Percentiles rank a stretch among this genome's conserved stretches.
Evolutionary conservation across 495 filamentous ascomycete genomes (phyloP).

Genomic region (Apiosordaria backusii): DNA sequence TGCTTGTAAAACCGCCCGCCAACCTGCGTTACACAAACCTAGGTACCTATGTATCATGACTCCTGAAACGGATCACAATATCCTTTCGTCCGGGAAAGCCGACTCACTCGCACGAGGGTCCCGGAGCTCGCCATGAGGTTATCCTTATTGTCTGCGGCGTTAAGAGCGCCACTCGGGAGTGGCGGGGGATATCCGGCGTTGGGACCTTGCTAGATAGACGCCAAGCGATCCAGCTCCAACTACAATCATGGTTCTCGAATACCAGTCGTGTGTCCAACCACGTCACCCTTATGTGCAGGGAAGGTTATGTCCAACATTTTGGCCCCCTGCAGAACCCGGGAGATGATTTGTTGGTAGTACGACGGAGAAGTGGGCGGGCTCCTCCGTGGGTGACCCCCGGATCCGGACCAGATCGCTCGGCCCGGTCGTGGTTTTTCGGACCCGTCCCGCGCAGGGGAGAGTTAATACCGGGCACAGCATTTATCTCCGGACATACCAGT

Average conservation of each 20-base stretch:
- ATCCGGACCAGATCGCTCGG: conserved; percentile 3
- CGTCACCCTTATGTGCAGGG: neutral
- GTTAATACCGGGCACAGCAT: neutral
- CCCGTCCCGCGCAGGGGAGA: neutral
- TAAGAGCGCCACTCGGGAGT: neutral
- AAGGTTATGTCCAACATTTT: neutral
- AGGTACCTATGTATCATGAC: neutral
- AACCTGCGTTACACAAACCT: neutral
- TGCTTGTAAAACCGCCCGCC: neutral
- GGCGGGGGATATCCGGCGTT: neutral
- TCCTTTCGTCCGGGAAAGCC: neutral
- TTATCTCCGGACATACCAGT: neutral
- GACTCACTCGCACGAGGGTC: neutral
- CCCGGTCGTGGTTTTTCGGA: neutral
- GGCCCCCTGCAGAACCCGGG: neutral
- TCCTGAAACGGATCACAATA: neutral
- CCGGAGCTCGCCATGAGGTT: neutral
- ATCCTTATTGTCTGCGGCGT: neutral
- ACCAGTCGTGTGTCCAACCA: neutral
- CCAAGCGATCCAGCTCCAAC: neutral
- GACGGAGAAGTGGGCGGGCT: neutral
- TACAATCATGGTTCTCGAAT: neutral
- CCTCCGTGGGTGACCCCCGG: neutral
- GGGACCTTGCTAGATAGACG: neutral
- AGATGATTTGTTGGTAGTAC: neutral